Evolutionary conservation across 2,329 filamentous ascomycete species (phyloP), one percentile per base, ranked within the genome.

Genomic region (Pseudocercospora fuligena): DNA sequence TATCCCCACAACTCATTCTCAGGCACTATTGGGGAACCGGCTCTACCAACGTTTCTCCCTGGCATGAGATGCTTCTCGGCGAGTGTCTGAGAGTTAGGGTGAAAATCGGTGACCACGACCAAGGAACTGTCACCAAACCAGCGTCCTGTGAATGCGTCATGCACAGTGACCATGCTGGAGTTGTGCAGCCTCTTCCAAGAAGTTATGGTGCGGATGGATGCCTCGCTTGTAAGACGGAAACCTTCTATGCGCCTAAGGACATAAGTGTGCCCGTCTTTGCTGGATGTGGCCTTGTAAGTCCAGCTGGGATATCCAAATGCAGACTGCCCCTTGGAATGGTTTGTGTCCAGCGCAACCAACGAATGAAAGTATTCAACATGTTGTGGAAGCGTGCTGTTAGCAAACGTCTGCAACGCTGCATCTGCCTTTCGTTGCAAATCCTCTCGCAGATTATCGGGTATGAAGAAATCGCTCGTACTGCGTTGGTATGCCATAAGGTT

Each of bases 71-170:
- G 92, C 73, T 92, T 88, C 75, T 98, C 94, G 36, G 90, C 88
- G 25, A 99, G 85, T 0, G 94, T 97, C 79, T 95, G 96, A 2
- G 94, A 92, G 21, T 95, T 85, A 0, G 95, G 94, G 75, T 95
- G 92, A 76, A 97, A 99, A 78, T 97, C 93, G 68, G 93, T 95
- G 25, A 97, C 93, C 74, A 99, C 91, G 58, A 99, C 91, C 63
- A 99, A 86, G 2, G 95, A 98, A 79, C 92, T 97, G 78, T 98
- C 95, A 63, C 93, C 92, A 78, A 99, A 99, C 27, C 91, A 92
- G 68, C 93, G 86, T 12, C 93, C 96, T 0, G 95, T 99, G 75
- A 99, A 99, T 0, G 92, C 93, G 79, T 97, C 93, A 74, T 97
- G 90, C 8, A 97, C 88, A 0, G 90, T 91, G 31, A 98, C 94